Conservation (phyloP, 257 asterid species). For the Cynanchum wilfordii region DNA sequence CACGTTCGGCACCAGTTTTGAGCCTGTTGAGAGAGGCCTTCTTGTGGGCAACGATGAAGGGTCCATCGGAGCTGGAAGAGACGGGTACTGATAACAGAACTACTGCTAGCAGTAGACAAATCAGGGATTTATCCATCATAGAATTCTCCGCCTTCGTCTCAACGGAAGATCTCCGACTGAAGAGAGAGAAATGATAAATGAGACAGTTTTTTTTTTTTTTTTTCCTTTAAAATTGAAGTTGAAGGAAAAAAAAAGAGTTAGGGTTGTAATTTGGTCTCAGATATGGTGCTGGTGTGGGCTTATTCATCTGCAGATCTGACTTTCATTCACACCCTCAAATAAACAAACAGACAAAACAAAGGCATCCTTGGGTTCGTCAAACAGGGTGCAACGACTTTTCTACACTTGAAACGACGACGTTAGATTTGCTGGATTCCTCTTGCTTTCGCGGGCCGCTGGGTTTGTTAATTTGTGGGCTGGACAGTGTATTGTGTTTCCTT, state of each 20-base stretch:
- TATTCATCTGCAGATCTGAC: background rate
- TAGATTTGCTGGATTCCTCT: background rate
- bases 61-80: constrained; percentile 54
- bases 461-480: background rate
- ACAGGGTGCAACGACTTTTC: no score
- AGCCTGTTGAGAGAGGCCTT: constrained; percentile 69
- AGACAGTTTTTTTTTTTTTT: no score
- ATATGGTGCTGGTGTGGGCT: background rate
- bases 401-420: background rate
- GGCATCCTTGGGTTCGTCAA: background rate
- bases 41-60: constrained; percentile 82
- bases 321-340: background rate
- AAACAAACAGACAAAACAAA: no score
- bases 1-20: constrained; percentile 69
- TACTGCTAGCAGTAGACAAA: background rate
- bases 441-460: background rate
- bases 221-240: background rate
- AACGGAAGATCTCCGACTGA: background rate
- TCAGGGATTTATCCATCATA: constrained; percentile 4
- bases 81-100: constrained; percentile 23
- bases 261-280: background rate
- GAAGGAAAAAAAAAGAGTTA: background rate
- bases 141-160: background rate
- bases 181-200: no score
- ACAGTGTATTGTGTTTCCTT: background rate